phyloP scores from a whole-genome alignment of 192 early-diverging fungal species.

The Linnemannia schmuckeri region DNA sequence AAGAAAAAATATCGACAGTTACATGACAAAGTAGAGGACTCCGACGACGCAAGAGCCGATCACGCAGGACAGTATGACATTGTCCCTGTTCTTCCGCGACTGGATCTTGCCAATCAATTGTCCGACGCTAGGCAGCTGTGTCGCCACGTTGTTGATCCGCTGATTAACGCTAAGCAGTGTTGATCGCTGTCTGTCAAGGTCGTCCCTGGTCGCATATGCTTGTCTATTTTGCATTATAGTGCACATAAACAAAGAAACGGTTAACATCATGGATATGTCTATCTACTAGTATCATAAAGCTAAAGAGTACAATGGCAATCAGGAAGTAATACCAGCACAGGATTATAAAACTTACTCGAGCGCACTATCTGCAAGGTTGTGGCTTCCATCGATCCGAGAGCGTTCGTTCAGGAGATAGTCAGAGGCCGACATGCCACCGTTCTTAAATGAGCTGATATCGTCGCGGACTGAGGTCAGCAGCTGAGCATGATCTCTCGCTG shows the following conservation, averaged over 20 bases:
- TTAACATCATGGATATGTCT: slow-evolving; percentile 1
- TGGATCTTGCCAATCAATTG: slow-evolving; percentile 79
- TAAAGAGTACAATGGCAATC: not conserved
- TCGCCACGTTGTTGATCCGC: slow-evolving; percentile 67
- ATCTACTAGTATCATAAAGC: not conserved
- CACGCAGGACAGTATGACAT: slow-evolving; percentile 79
- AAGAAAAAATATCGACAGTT: not conserved
- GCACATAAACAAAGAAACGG: not conserved
- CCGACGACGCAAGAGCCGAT: slow-evolving; percentile 70
- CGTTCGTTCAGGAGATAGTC: slow-evolving; percentile 82
- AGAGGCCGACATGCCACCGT: slow-evolving; percentile 50
- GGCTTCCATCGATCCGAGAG: slow-evolving; percentile 75
- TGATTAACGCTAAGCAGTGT: slow-evolving; percentile 68
- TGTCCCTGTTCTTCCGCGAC: slow-evolving; percentile 74
- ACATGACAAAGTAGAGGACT: slow-evolving; percentile 48
- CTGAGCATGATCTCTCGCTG: slow-evolving; percentile 77
- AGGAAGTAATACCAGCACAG: not conserved
- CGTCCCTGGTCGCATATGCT: slow-evolving; percentile 79
- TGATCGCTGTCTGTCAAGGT: slow-evolving; percentile 71
- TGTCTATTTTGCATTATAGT: slow-evolving; percentile 63
- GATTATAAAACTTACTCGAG: slow-evolving; percentile 71
- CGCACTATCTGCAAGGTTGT: slow-evolving; percentile 82
- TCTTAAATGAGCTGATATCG: slow-evolving; percentile 63
- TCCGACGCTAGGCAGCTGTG: slow-evolving; percentile 78
- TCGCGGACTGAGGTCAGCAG: slow-evolving; percentile 73